Conservation (phyloP, 306 rosid genomes). For the Senna siamea region DNA sequence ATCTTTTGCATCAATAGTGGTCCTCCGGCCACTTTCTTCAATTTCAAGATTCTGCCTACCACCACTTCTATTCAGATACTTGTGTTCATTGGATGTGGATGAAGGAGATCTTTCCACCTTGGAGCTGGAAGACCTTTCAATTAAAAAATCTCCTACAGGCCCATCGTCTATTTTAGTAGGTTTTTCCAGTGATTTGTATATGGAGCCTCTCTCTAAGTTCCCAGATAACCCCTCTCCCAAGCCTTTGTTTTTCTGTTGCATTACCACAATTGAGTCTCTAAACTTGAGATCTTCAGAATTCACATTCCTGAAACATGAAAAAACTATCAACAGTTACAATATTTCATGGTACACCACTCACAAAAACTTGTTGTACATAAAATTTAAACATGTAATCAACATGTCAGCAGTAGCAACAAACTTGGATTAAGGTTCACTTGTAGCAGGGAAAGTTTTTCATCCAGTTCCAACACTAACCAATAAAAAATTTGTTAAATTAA, state of each 20-base stretch:
- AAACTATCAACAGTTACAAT: constrained; percentile 31
- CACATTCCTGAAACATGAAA: constrained; percentile 55
- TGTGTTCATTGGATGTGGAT: constrained; percentile 69
- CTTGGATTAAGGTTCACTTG: background rate
- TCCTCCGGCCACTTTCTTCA: constrained; percentile 80
- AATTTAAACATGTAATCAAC: constrained; percentile 28
- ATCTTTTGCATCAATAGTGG: constrained; percentile 66
- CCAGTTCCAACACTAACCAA: background rate
- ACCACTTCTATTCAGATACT: constrained; percentile 55
- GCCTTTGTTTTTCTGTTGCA: constrained; percentile 65
- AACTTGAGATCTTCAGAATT: constrained; percentile 69
- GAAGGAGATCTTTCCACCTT: constrained; percentile 81
- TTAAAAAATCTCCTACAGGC: constrained; percentile 61
- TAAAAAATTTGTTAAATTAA: background rate
- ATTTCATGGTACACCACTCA: constrained; percentile 23
- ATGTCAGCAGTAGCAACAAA: constrained; percentile 29
- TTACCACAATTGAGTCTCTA: constrained; percentile 53
- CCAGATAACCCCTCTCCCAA: constrained; percentile 66
- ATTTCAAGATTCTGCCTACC: constrained; percentile 68
- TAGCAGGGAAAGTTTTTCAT: background rate
- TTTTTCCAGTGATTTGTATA: constrained; percentile 67
- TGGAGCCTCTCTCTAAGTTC: constrained; percentile 61
- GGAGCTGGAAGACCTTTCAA: constrained; percentile 73
- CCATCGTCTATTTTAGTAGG: constrained; percentile 63
- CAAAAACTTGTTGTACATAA: constrained; percentile 26